Evolutionary conservation across 805 yeast species (phyloP).

Genomic region (Pichia thaimueangensis): DNA sequence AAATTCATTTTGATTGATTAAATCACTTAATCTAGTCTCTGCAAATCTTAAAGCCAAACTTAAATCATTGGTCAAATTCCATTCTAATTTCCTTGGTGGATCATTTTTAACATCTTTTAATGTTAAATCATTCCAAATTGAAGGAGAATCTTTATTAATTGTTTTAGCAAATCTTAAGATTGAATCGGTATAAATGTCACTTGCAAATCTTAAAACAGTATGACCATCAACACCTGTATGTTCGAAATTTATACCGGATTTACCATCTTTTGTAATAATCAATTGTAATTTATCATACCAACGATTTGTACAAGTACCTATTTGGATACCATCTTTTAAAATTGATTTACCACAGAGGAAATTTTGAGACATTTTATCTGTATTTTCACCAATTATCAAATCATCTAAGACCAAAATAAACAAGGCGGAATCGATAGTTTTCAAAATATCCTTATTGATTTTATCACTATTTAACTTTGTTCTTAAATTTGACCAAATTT

Average conservation of each 20-base stretch:
- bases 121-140: constrained; percentile 56
- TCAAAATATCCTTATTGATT: constrained; percentile 62
- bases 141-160: constrained; percentile 70
- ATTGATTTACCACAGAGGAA: constrained; percentile 82
- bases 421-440: constrained; percentile 72
- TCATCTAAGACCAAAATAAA: constrained; percentile 83
- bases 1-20: constrained; percentile 81
- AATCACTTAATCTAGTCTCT: constrained; percentile 80
- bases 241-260: constrained; percentile 90
- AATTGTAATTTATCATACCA: constrained; percentile 89
- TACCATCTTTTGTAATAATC: constrained; percentile 80
- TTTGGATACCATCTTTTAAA: constrained; percentile 79
- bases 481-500: constrained; percentile 79
- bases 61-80: constrained; percentile 76
- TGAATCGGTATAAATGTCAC: constrained; percentile 88
- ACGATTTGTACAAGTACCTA: constrained; percentile 89
- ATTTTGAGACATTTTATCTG: constrained; percentile 66
- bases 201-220: constrained; percentile 80
- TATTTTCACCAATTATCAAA: constrained; percentile 51
- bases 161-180: constrained; percentile 79
- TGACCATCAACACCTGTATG: constrained; percentile 96
- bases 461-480: constrained; percentile 38
- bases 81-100: constrained; percentile 81
- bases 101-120: constrained; percentile 35
- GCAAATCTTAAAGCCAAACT: constrained; percentile 81